Conservation (phyloP, 352 stramenopile genomes). For the Pythium sukuiense region DNA sequence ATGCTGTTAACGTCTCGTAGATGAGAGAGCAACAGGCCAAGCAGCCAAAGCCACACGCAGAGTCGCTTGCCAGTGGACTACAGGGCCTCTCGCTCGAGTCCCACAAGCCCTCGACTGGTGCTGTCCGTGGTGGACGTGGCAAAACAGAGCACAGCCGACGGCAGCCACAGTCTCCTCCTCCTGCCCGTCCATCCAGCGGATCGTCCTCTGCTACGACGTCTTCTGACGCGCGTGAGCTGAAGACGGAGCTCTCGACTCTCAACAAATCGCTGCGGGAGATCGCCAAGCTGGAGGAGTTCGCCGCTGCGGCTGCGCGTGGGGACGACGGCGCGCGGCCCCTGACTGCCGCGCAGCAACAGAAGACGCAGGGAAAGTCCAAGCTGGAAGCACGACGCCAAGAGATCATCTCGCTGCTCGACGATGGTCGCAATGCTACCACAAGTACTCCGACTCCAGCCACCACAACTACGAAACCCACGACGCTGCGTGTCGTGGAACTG, state of each 20-base stretch:
- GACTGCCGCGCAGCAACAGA: slow-evolving; percentile 21
- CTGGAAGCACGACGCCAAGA: slow-evolving; percentile 26
- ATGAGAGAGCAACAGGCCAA: slow-evolving; percentile 17
- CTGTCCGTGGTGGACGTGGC: background rate
- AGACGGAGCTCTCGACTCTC: slow-evolving; percentile 51
- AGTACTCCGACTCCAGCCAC: background rate
- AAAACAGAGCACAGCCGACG: background rate
- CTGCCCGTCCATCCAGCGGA: background rate
- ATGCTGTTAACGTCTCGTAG: background rate
- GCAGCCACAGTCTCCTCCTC: background rate
- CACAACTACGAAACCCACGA: slow-evolving; percentile 7
- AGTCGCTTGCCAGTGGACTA: slow-evolving; percentile 20
- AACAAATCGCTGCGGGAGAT: slow-evolving; percentile 50
- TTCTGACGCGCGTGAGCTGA: slow-evolving; percentile 27
- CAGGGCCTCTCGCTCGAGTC: slow-evolving; percentile 34
- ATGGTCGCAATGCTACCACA: background rate
- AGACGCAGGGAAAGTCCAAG: slow-evolving; percentile 21
- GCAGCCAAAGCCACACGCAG: slow-evolving; percentile 1
- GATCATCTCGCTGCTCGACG: slow-evolving; percentile 20
- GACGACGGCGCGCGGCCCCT: slow-evolving; percentile 21
- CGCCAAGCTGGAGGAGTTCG: slow-evolving; percentile 31
- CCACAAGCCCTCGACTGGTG: background rate
- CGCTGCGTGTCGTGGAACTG: slow-evolving; percentile 25
- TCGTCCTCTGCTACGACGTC: background rate
- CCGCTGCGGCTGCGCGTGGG: slow-evolving; percentile 4